Evolutionary conservation across 768 basidiomycete species (phyloP).

Genomic region (Lyophyllum atratum): DNA sequence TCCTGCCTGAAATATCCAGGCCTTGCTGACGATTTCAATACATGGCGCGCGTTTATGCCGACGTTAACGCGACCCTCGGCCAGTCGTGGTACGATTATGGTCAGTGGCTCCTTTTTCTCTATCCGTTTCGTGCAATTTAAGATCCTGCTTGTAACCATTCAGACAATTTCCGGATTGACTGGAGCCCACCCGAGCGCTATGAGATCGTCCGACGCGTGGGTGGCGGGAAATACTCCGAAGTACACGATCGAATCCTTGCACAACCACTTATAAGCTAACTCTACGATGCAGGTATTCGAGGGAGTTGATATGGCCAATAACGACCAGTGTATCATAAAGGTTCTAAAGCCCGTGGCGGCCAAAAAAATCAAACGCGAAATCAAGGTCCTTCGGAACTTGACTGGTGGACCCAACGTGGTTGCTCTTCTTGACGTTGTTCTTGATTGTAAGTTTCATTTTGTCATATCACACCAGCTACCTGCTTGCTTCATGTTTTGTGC

Average conservation of each 20-base stretch:
- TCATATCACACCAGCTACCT: not conserved
- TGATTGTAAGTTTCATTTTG: slow-evolving; percentile 38
- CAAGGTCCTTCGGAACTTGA: slow-evolving; percentile 69
- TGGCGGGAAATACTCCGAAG: slow-evolving; percentile 69
- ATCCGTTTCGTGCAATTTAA: not conserved
- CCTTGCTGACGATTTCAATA: slow-evolving; percentile 11
- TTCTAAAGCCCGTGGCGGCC: slow-evolving; percentile 70
- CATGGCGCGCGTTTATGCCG: slow-evolving; percentile 55
- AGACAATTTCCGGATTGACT: slow-evolving; percentile 63
- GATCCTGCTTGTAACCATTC: slow-evolving; percentile 2
- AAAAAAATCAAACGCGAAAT: slow-evolving; percentile 78
- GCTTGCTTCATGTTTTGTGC: not conserved
- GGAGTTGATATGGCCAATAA: slow-evolving; percentile 57
- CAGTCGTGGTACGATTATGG: slow-evolving; percentile 67
- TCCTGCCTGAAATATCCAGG: slow-evolving; percentile 3
- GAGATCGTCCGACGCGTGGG: slow-evolving; percentile 66
- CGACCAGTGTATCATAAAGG: slow-evolving; percentile 66
- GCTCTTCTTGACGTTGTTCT: slow-evolving; percentile 67
- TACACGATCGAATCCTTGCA: slow-evolving; percentile 22
- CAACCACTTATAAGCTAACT: slow-evolving; percentile 1
- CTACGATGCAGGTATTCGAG: slow-evolving; percentile 53
- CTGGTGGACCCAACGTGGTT: slow-evolving; percentile 73
- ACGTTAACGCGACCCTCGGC: slow-evolving; percentile 60
- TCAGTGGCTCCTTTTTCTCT: slow-evolving; percentile 25
- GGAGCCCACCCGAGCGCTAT: slow-evolving; percentile 69